A percentile compares a stretch with the other conserved stretches of the same genome.
Evolutionary conservation across 768 basidiomycete genomes (phyloP).

Genomic region (Podaxis sp.): DNA sequence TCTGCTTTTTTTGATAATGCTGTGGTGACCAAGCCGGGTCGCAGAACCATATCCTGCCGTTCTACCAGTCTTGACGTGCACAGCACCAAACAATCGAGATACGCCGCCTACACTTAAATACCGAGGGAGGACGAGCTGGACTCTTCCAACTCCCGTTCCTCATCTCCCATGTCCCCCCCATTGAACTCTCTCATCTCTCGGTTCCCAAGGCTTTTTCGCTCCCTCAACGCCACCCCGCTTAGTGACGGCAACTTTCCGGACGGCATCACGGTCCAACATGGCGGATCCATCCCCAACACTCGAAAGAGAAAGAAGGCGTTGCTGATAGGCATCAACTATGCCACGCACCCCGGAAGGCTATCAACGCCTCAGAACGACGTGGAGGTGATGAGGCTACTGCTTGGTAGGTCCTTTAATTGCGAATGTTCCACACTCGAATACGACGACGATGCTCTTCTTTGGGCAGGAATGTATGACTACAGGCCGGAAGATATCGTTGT

Average conservation of each 20-base stretch:
- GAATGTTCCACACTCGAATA: background rate
- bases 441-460: background rate
- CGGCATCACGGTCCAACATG: background rate
- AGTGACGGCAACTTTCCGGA: background rate
- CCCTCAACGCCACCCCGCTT: no score
- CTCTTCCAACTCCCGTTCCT: no score
- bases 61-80: no score
- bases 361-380: conserved; percentile 10
- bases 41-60: no score
- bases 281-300: background rate
- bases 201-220: no score
- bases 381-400: background rate
- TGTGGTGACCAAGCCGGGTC: no score
- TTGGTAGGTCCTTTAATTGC: conserved; percentile 11
- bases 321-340: conserved; percentile 19
- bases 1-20: background rate
- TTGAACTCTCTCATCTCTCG: no score
- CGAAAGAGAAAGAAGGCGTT: conserved; percentile 12
- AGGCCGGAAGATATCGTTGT: background rate
- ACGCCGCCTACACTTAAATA: no score
- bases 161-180: no score
- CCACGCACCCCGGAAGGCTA: background rate
- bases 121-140: no score
- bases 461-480: background rate
- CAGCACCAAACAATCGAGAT: no score